phyloP scores from a whole-genome alignment of 495 filamentous ascomycete genomes.

The Apiosordaria backusii region DNA sequence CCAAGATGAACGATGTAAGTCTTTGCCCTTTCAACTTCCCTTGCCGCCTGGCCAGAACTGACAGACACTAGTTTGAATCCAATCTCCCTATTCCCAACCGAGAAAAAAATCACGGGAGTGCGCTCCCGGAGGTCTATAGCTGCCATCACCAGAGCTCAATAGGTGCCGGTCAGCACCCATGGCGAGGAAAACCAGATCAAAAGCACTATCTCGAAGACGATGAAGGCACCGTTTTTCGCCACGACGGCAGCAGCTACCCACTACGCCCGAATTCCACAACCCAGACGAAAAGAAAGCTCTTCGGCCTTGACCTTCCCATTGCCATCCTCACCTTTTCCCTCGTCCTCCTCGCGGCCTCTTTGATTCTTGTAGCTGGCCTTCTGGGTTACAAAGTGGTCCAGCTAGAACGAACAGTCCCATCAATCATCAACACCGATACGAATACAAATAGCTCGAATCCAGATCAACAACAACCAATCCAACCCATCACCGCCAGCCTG shows the following conservation, averaged over 20 bases:
- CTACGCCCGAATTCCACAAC: not conserved
- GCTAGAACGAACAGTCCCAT: not conserved
- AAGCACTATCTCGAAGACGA: not conserved
- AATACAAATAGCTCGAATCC: not conserved
- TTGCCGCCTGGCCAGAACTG: not conserved
- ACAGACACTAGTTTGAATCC: constrained; percentile 1
- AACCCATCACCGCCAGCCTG: not conserved
- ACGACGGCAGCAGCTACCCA: not conserved
- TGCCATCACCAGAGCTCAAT: constrained; percentile 7
- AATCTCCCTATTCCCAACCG: constrained; percentile 6
- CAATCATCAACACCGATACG: not conserved
- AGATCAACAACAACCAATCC: not conserved
- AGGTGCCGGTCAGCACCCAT: constrained; percentile 3
- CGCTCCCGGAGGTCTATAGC: not conserved
- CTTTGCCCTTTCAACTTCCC: not conserved
- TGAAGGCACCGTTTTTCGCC: not conserved
- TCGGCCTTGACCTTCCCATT: constrained; percentile 1
- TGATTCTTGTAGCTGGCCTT: not conserved
- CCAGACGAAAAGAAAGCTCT: not conserved
- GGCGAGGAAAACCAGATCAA: not conserved
- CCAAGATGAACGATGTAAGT: constrained; percentile 7
- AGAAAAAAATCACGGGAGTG: constrained; percentile 6
- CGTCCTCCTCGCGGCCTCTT: not conserved
- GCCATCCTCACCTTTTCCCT: constrained; percentile 1
- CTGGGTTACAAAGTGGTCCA: constrained; percentile 1